Evolutionary conservation across 2,329 filamentous ascomycete genomes (phyloP), one percentile per base, ranked within the genome.

Genomic region (Apiospora koreana): DNA sequence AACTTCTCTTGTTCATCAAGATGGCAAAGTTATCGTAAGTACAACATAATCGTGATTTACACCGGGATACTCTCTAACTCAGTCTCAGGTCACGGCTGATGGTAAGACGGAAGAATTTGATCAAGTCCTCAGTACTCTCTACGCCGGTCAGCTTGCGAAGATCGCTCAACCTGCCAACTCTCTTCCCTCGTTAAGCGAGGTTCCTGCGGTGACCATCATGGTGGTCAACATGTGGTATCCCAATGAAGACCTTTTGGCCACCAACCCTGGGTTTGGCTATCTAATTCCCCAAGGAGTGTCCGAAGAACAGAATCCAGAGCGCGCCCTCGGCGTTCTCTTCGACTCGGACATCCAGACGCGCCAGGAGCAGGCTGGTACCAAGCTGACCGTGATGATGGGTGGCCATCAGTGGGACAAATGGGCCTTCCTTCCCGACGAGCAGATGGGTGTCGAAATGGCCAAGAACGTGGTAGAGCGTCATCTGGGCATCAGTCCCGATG

Each of bases 331-430:
- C 72, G 95, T 98, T 68, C 92, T 98, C 71, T 98, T 98, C 80
- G 94, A 97, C 81, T 93, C 91, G 2, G 90, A 94, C 73, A 87
- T 88, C 23, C 78, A 81, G 35, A 70, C 70, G 16, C 71, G 68
- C 23, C 71, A 80, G 67, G 75, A 77, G 35, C 68, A 74, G 69
- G 77, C 80, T 0, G 94, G 93, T 31, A 97, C 94, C 18, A 97
- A 97, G 80, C 82, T 98, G 68, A 97, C 95, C 21, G 93, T 98
- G 75, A 97, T 99, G 90, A 85, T 99, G 70, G 96, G 96, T 71
- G 96, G 96, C 1, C 94, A 98, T 82, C 94, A 93, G 88, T 98
- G 94, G 94, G 87, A 94, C 79, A 87, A 84, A 70, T 90, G 87
- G 83, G 77, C 74, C 64, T 77, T 66, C 76, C 80, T 88, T 70